These are phyloP conservation scores for Ascodesmis nigricans DNA, from an alignment of 495 filamentous ascomycete species.

Conservation along the genomic window DNA sequence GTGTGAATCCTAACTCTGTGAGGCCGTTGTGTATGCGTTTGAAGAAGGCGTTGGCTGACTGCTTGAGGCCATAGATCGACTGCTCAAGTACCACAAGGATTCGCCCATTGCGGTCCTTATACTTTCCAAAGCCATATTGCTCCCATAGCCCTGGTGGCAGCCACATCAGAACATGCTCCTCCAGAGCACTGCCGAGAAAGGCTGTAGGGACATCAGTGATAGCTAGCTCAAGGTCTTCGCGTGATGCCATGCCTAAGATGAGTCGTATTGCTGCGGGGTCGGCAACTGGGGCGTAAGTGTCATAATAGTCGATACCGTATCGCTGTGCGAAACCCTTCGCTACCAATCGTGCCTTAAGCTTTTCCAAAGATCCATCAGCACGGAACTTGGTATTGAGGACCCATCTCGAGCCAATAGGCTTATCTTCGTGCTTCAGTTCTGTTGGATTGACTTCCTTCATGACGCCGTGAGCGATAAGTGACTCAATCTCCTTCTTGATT, in stretches of 20 bases:
- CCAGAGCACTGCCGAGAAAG: not conserved
- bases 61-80: not conserved
- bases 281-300: constrained; percentile 9
- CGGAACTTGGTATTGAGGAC: constrained; percentile 4
- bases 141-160: not conserved
- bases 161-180: not conserved
- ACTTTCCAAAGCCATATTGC: too few relatives aligned
- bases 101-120: not conserved
- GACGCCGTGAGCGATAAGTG: too few relatives aligned
- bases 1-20: not conserved
- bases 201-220: not conserved
- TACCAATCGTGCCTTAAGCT: constrained; percentile 7
- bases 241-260: not conserved
- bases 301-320: constrained; percentile 6
- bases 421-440: too few relatives aligned
- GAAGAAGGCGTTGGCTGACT: not conserved
- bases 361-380: not conserved
- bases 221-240: not conserved
- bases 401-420: constrained; percentile 9
- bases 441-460: too few relatives aligned
- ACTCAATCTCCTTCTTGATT: too few relatives aligned
- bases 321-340: constrained; percentile 10
- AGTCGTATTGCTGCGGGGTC: constrained; percentile 6
- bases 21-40: not conserved
- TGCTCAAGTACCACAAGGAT: not conserved